phyloP scores from a whole-genome alignment of 2,329 filamentous ascomycete genomes.

The Endocalyx cinctus region DNA sequence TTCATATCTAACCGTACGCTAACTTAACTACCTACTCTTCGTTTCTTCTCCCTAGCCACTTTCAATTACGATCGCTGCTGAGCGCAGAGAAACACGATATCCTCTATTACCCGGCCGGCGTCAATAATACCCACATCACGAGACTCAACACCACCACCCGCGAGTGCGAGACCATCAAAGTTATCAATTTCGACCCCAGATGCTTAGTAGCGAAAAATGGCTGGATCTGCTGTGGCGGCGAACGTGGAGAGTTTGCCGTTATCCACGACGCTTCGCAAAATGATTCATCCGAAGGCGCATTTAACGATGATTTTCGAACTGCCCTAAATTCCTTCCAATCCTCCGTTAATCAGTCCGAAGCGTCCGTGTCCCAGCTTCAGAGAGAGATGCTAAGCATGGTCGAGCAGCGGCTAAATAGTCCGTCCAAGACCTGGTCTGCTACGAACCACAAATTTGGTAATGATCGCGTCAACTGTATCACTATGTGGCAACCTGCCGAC shows the following conservation, averaged over 20 bases:
- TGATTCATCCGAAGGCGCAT: constrained; percentile 28
- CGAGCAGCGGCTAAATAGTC: constrained; percentile 28
- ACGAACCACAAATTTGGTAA: constrained; percentile 51
- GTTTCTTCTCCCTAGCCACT: constrained; percentile 56
- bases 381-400: constrained; percentile 28
- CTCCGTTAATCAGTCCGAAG: constrained; percentile 29
- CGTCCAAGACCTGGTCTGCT: constrained; percentile 42
- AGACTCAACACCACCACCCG: constrained; percentile 63
- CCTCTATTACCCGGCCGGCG: constrained; percentile 79
- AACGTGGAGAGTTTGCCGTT: constrained; percentile 80
- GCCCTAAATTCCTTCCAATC: constrained; percentile 18
- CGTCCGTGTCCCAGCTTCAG: constrained; percentile 25
- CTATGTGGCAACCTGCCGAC: constrained; percentile 54
- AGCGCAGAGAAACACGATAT: constrained; percentile 71
- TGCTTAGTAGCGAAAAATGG: constrained; percentile 83
- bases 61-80: constrained; percentile 86
- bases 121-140: constrained; percentile 61
- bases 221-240: constrained; percentile 87
- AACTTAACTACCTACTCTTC: constrained; percentile 5
- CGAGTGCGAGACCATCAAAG: constrained; percentile 68
- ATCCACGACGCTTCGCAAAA: constrained; percentile 49
- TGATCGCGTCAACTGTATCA: constrained; percentile 64
- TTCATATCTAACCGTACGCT: constrained; percentile 5
- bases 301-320: constrained; percentile 17
- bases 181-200: constrained; percentile 69